Percentiles rank a stretch among this genome's conserved stretches.
Conservation (phyloP, 768 basidiomycete genomes). For the Boletus rubroflammeus region DNA sequence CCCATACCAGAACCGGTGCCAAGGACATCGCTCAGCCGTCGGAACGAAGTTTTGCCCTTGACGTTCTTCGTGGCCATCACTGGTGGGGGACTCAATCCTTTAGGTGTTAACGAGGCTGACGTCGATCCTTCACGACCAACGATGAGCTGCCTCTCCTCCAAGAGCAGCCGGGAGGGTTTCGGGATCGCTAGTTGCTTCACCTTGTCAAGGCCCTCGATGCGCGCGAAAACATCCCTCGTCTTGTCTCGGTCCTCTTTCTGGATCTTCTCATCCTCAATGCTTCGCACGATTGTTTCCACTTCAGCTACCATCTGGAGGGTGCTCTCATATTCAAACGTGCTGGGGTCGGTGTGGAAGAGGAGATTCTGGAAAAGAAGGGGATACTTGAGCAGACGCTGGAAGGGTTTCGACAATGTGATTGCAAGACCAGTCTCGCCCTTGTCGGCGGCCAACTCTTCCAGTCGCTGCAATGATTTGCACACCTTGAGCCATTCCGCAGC, state of each 20-base stretch:
- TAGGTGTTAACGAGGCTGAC: slow-evolving; percentile 18
- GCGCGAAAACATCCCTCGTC: slow-evolving; percentile 91
- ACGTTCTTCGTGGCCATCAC: slow-evolving; percentile 50
- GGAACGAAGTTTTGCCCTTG: slow-evolving; percentile 82
- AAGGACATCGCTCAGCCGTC: slow-evolving; percentile 87
- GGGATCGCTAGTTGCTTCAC: slow-evolving; percentile 90
- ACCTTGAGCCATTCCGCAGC: slow-evolving; percentile 74
- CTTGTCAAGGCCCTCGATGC: slow-evolving; percentile 94
- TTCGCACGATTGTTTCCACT: slow-evolving; percentile 92
- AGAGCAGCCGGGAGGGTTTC: slow-evolving; percentile 81
- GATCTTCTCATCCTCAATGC: slow-evolving; percentile 98
- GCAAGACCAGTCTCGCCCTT: slow-evolving; percentile 93
- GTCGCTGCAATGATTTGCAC: slow-evolving; percentile 65
- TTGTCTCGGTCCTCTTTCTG: slow-evolving; percentile 94
- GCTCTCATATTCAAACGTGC: slow-evolving; percentile 95
- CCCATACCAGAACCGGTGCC: slow-evolving; percentile 51
- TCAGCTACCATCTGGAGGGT: slow-evolving; percentile 96
- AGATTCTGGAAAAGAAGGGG: slow-evolving; percentile 97
- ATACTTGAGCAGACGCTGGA: slow-evolving; percentile 95
- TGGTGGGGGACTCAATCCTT: slow-evolving; percentile 35
- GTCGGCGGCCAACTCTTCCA: slow-evolving; percentile 78
- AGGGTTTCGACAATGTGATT: slow-evolving; percentile 94
- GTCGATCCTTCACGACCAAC: slow-evolving; percentile 30
- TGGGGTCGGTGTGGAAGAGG: slow-evolving; percentile 94
- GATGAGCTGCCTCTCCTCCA: slow-evolving; percentile 68